Base-by-base conservation (phyloP, 805 yeast species). In the Kuraishia floccosa region DNA sequence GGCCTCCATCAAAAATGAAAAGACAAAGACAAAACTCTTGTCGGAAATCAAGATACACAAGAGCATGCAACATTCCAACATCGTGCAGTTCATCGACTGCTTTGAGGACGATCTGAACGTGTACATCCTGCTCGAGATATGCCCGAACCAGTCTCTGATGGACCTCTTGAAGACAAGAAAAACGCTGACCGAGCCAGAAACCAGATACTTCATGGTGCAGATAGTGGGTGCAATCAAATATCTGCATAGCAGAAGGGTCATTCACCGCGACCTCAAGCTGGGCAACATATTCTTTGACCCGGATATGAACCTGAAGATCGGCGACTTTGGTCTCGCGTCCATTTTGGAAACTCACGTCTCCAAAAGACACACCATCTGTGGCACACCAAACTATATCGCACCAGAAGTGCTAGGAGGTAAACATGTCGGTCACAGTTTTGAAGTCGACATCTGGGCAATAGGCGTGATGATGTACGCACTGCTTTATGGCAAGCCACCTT, bases 321-420 rank as follows among this genome's bases (percentile, higher is more conserved):
- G 99, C 40, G 99, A 91, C 55, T 91, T 91, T 59, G 99, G 99
- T 20, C 68, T 91, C 37, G 99, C 99, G n/a, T 86, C 96, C 1
- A 80, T 84, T n/a, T 66, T 91, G 38, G 81, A 80, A 26, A 63
- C 72, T 15, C 63, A 68, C 19, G 68, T 68, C 35, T 83, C 83
- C 30, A 75, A 89, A 41, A 85, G 89, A 48, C 82, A 78, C 51
- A 89, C 98, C 27, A 84, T 91, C 34, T 91, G 99, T 56, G 99
- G 99, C 33, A 91, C 99, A 16, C 99, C 99, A 37, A 91, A 91
- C 58, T 91, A 91, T 53, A 91, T 91, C 50, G 96, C 98, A 1
- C 99, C 99, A 6, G 99, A 91, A 60, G 94, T 91, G 15, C 66
- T 91, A 40, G 82, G 86, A 25, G 94, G 94, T 18, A 85, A 85